A percentile compares a stretch with the other conserved stretches of the same genome.
These are phyloP conservation scores for Fermentozyma sake DNA, from an alignment of 1,139 yeast species.

Conservation along the genomic window DNA sequence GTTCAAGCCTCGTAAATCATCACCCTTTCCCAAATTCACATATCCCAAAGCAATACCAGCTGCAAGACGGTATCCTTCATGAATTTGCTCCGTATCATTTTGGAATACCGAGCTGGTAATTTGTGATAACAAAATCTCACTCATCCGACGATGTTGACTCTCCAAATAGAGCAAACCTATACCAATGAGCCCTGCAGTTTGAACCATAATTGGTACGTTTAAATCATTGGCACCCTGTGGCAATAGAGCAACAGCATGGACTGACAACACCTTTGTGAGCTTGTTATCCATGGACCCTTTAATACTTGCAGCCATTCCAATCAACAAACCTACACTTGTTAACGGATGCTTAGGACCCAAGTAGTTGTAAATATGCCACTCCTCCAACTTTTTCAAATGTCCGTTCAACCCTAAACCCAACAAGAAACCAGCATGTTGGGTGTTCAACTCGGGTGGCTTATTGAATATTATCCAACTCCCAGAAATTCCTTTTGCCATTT, in stretches of 20 bases:
- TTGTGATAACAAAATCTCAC: conserved; percentile 71
- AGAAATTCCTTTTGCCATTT: conserved; percentile 63
- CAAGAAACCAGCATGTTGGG: conserved; percentile 95
- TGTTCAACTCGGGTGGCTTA: conserved; percentile 63
- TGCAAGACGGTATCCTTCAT: conserved; percentile 82
- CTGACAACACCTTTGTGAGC: conserved; percentile 84
- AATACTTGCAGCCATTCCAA: conserved; percentile 92
- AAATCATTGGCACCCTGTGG: conserved; percentile 91
- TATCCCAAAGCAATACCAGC: conserved; percentile 88
- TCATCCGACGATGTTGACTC: conserved; percentile 83
- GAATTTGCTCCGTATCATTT: conserved; percentile 52
- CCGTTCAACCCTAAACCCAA: conserved; percentile 91
- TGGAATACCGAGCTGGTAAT: conserved; percentile 53
- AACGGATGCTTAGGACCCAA: conserved; percentile 84
- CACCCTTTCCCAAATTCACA: conserved; percentile 80
- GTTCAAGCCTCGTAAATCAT: conserved; percentile 54
- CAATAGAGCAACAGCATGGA: conserved; percentile 85
- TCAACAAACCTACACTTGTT: conserved; percentile 79
- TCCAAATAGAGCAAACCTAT: conserved; percentile 79
- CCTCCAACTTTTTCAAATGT: conserved; percentile 76
- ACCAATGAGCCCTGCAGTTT: conserved; percentile 88
- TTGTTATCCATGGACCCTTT: conserved; percentile 82
- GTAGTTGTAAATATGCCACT: conserved; percentile 95
- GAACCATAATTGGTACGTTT: conserved; percentile 79
- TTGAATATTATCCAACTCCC: conserved; percentile 94